Evolutionary conservation across 2,329 filamentous ascomycete species (phyloP).

Genomic region (Verticillium albo-atrum): DNA sequence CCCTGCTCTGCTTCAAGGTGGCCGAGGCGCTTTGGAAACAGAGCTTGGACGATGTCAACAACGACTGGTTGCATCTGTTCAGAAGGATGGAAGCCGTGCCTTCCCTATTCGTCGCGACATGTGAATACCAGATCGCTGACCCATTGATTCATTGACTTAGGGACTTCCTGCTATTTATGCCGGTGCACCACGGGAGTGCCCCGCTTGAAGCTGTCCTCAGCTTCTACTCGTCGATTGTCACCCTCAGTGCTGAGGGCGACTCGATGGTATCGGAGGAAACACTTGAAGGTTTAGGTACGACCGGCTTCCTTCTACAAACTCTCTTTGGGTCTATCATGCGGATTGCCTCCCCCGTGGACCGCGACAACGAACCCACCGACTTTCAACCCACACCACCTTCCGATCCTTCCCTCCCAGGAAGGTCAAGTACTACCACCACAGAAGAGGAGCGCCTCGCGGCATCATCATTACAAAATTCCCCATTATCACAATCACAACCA

Average conservation of each 20-base stretch:
- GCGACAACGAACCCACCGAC: conserved; percentile 16
- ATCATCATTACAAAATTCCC: not conserved
- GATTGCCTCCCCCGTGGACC: conserved; percentile 50
- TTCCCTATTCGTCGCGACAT: not conserved
- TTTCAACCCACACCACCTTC: conserved; percentile 6
- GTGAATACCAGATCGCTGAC: not conserved
- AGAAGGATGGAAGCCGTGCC: not conserved
- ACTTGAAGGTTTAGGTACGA: conserved; percentile 91
- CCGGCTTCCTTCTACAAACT: conserved; percentile 63
- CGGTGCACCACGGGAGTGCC: conserved; percentile 55
- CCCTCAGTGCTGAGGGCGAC: conserved; percentile 90
- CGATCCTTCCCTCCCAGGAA: not conserved
- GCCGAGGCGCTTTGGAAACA: no score
- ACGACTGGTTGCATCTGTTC: not conserved
- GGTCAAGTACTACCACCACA: conserved; percentile 3
- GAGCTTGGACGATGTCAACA: no score
- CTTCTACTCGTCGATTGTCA: conserved; percentile 86
- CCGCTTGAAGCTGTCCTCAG: conserved; percentile 79
- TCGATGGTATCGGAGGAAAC: conserved; percentile 87
- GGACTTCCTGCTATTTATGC: conserved; percentile 91
- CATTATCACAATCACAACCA: not conserved
- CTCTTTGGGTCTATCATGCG: conserved; percentile 73
- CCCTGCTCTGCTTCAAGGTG: conserved; percentile 1
- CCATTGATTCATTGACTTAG: conserved; percentile 37
- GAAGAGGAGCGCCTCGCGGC: conserved; percentile 1